Evolutionary conservation across 768 basidiomycete species (phyloP).

Genomic region (Lactifluus subvellereus): DNA sequence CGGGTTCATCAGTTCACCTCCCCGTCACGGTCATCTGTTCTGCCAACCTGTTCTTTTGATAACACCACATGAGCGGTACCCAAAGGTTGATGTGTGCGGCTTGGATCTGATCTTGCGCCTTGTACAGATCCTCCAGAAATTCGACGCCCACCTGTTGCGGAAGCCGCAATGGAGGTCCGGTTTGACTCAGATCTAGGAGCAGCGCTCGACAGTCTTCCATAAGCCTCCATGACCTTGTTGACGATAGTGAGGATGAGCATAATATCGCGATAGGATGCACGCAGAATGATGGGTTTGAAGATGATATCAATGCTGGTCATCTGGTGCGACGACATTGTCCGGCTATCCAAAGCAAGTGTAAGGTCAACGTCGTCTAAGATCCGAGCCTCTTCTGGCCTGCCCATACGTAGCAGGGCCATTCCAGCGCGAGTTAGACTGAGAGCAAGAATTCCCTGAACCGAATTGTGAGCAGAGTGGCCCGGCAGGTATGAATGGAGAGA

Average conservation of each 20-base stretch:
- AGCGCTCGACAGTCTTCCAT: conserved; percentile 37
- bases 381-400: conserved; percentile 74
- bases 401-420: conserved; percentile 93
- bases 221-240: conserved; percentile 82
- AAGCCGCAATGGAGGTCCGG: conserved; percentile 16
- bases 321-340: conserved; percentile 58
- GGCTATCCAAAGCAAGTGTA: conserved; percentile 80
- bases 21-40: neutral
- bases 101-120: neutral
- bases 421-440: conserved; percentile 77
- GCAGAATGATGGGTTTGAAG: conserved; percentile 78
- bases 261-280: conserved; percentile 95
- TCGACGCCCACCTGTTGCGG: conserved; percentile 1
- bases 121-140: conserved; percentile 9
- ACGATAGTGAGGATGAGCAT: conserved; percentile 80
- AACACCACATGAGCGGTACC: conserved; percentile 45
- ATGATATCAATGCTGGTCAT: conserved; percentile 81
- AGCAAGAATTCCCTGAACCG: conserved; percentile 65
- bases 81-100: conserved; percentile 21
- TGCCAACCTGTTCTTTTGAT: conserved; percentile 74
- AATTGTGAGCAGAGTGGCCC: neutral
- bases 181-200: conserved; percentile 25
- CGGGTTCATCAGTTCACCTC: neutral
- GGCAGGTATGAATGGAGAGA: neutral
- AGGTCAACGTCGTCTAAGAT: conserved; percentile 92